These are phyloP conservation scores for Tricholoma sp. DNA, from an alignment of 768 basidiomycete species.

Conservation along the genomic window DNA sequence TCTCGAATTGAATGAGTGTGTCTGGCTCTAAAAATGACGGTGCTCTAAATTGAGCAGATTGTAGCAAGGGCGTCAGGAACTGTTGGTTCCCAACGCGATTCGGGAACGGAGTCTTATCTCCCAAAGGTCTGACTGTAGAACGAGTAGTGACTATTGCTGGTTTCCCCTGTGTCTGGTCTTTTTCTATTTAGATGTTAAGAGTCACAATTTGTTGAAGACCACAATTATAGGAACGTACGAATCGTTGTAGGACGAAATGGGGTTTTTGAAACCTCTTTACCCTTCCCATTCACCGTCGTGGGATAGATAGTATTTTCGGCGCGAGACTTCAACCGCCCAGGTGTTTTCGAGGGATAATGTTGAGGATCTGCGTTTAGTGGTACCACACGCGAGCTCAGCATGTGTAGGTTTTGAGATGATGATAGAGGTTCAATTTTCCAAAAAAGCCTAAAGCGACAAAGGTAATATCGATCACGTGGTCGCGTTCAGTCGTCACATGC, in stretches of 20 bases:
- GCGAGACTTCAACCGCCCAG: conserved; percentile 42
- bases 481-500: neutral
- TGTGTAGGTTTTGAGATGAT: conserved; percentile 8
- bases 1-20: conserved; percentile 17
- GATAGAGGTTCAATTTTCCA: no score
- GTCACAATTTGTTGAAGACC: neutral
- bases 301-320: conserved; percentile 44
- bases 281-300: conserved; percentile 41
- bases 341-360: conserved; percentile 44
- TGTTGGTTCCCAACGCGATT: conserved; percentile 42
- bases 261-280: conserved; percentile 33
- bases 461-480: neutral
- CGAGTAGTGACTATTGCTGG: conserved; percentile 16
- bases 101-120: conserved; percentile 74
- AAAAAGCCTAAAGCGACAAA: no score
- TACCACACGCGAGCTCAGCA: conserved; percentile 36
- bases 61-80: conserved; percentile 30
- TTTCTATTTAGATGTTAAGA: neutral
- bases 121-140: conserved; percentile 43
- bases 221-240: conserved; percentile 19
- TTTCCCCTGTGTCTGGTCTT: conserved; percentile 4
- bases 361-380: conserved; percentile 25
- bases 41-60: conserved; percentile 30
- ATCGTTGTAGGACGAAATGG: conserved; percentile 30
- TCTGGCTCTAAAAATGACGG: conserved; percentile 18